Conservation (phyloP, 2,329 filamentous ascomycete species). For the Fusarium goolgardi region DNA sequence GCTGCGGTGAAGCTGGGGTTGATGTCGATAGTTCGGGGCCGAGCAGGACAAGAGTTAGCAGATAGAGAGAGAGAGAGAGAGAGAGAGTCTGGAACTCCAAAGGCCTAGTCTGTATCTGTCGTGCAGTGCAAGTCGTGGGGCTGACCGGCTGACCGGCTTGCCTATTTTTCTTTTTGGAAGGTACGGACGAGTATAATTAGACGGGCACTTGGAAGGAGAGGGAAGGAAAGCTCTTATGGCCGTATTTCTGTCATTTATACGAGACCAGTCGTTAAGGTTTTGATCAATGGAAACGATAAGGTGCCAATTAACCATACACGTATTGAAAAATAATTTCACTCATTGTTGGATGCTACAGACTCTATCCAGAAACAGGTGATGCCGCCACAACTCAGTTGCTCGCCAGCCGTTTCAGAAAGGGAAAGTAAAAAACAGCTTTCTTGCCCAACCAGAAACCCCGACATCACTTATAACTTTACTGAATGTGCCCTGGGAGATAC, state of each 20-base stretch:
- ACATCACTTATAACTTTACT: background rate
- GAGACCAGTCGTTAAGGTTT: background rate
- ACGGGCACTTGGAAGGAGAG: background rate
- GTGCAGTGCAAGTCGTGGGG: slow-evolving; percentile 21
- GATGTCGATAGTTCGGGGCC: background rate
- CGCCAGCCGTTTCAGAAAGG: background rate
- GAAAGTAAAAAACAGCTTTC: background rate
- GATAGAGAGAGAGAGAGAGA: background rate
- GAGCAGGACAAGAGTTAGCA: background rate
- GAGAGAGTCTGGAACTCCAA: slow-evolving; percentile 39
- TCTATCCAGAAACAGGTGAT: background rate
- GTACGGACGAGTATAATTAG: slow-evolving; percentile 15
- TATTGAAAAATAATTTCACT: background rate
- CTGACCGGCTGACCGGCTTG: slow-evolving; percentile 21
- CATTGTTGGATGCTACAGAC: background rate
- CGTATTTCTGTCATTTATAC: slow-evolving; percentile 1
- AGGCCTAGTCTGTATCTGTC: slow-evolving; percentile 29
- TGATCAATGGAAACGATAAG: background rate
- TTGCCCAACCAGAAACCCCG: background rate
- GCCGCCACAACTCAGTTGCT: background rate
- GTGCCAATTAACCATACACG: background rate
- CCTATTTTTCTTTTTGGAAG: slow-evolving; percentile 1
- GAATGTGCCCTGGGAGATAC: no score
- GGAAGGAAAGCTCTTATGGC: background rate
- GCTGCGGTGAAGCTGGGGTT: slow-evolving; percentile 1